phyloP scores from a whole-genome alignment of 345 rosid species.

The Ricinus communis region DNA sequence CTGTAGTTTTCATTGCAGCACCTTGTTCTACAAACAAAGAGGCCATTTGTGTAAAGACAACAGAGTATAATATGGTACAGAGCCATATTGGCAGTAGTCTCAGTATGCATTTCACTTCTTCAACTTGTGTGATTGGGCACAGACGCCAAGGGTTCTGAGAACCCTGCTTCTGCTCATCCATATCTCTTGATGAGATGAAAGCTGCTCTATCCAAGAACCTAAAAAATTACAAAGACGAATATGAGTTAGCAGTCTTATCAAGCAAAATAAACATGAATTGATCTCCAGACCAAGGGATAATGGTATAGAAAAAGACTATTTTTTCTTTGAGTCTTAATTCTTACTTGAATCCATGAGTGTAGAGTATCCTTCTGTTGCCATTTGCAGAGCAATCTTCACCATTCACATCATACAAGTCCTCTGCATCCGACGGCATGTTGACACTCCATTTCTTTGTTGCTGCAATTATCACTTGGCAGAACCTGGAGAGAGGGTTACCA shows the following conservation, averaged over 20 bases:
- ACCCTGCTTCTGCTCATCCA: conserved; percentile 61
- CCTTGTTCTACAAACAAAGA: conserved; percentile 99
- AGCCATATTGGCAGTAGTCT: conserved; percentile 95
- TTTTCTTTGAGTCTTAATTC: conserved; percentile 9
- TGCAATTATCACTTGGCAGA: conserved; percentile 80
- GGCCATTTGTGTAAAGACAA: conserved; percentile 98
- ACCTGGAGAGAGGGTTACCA: conserved; percentile 84
- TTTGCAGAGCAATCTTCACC: conserved; percentile 38
- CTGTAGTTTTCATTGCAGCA: conserved; percentile 85
- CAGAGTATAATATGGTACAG: conserved; percentile 93
- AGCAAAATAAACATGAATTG: not conserved
- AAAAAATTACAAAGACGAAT: conserved; percentile 7
- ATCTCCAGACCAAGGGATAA: too few species aligned
- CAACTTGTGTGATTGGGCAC: conserved; percentile 91
- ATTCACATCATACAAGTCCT: conserved; percentile 47
- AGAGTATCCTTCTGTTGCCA: conserved; percentile 71
- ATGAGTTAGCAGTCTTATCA: not conserved
- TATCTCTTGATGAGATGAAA: conserved; percentile 56
- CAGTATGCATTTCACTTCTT: conserved; percentile 95
- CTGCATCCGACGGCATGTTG: conserved; percentile 40
- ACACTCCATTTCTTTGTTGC: conserved; percentile 70
- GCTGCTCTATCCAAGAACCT: conserved; percentile 98
- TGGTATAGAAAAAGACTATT: too few species aligned
- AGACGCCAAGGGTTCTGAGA: conserved; percentile 61
- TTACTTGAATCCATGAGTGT: conserved; percentile 88